Evolutionary conservation across 192 early-diverging fungal species (phyloP), one percentile per base, ranked within the genome.

Genomic region (Podochytrium sp.): DNA sequence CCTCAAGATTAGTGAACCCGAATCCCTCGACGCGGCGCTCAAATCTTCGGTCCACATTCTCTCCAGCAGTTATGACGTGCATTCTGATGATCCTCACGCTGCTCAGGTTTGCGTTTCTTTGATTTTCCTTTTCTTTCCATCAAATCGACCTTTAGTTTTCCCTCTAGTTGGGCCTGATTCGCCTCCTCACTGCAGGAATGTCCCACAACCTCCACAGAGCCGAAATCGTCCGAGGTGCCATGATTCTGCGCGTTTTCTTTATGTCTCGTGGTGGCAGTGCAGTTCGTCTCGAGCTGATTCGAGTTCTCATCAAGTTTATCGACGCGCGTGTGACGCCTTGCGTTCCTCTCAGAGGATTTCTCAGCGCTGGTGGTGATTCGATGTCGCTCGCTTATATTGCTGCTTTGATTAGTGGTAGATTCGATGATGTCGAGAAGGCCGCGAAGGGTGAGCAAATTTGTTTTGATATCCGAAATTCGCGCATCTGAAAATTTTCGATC

Each of bases 341-440:
- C 25, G 58, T 60, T 25, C 58, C 58, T 16, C 25, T 60, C 18
- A 16, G 58, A 14, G 58, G 58, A 60, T 60, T 25, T 1, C 16
- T 60, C 3, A 60, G 58, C 3, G 63, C 63, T 1, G 39, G 63
- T 37, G 63, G 63, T 14, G 63, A 65, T 41, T 27, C 39, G 20
- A 65, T 65, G 63, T 33, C 63, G 37, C 63, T 65, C 63, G 16
- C 42, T 0, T 65, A 65, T 30, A 30, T 65, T 65, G 63, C 63
- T 1, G 40, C 14, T 50, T 37, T 65, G 50, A 65, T 42, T 12
- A 30, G 63, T 25, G n/a, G 63, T 50, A 16, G n/a, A 20, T 27
- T 18, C 55, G 14, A 65, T 23, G 39, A 65, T 12, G 55, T 14
- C 14, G 55, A 18, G 29, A 57, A 18, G 14, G 55, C 20, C 55